Evolutionary conservation across 306 rosid genomes (phyloP).

Genomic region (Ochetophila trinervis): DNA sequence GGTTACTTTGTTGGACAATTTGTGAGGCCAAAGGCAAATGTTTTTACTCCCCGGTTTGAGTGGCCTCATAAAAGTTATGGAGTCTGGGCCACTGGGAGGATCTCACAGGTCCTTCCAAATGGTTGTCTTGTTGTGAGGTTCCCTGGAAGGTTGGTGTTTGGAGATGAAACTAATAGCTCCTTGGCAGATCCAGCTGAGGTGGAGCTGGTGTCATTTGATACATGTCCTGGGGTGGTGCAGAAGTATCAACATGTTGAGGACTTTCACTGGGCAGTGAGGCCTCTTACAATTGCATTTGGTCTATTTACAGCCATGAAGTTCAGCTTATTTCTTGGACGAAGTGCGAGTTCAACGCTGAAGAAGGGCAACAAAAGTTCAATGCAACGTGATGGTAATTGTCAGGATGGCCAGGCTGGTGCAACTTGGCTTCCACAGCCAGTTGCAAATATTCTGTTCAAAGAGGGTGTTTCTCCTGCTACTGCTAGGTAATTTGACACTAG

Average conservation of each 20-base stretch:
- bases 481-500: conserved; percentile 29
- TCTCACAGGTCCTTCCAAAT: conserved; percentile 58
- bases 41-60: conserved; percentile 53
- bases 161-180: conserved; percentile 46
- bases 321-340: conserved; percentile 43
- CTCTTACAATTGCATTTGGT: conserved; percentile 58
- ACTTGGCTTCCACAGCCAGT: conserved; percentile 40
- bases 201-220: conserved; percentile 57
- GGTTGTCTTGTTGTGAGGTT: conserved; percentile 71
- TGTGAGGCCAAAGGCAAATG: conserved; percentile 47
- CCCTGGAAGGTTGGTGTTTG: conserved; percentile 58
- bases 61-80: conserved; percentile 62
- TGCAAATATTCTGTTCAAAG: conserved; percentile 44
- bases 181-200: conserved; percentile 80
- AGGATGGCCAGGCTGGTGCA: conserved; percentile 34
- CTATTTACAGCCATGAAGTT: conserved; percentile 57
- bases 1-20: conserved; percentile 60
- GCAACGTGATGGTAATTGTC: conserved; percentile 9
- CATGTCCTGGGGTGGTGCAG: conserved; percentile 56
- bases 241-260: conserved; percentile 78
- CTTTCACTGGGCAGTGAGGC: conserved; percentile 87
- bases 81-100: conserved; percentile 53
- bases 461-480: conserved; percentile 30
- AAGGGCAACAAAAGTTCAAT: conserved; percentile 17
- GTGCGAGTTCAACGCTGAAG: conserved; percentile 23